Conservation (phyloP, 352 stramenopile species). For the Thraustotheca clavata region DNA sequence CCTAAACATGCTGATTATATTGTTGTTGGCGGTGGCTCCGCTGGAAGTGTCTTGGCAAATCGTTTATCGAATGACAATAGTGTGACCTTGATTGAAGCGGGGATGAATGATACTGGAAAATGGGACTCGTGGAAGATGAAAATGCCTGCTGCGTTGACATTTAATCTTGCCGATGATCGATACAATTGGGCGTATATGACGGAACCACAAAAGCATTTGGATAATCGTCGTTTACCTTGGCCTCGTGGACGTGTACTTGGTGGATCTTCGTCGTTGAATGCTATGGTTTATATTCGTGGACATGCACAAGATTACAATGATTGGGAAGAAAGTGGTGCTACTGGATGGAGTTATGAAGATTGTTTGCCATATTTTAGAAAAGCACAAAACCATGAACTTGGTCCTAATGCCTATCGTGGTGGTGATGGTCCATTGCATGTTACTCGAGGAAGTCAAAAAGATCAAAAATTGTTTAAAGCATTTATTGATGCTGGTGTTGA, state of each 20-base stretch:
- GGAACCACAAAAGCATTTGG: conserved; percentile 73
- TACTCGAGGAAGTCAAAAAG: conserved; percentile 63
- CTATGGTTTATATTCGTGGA: conserved; percentile 87
- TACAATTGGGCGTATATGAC: conserved; percentile 88
- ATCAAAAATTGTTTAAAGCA: conserved; percentile 81
- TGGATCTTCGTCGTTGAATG: conserved; percentile 83
- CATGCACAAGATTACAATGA: conserved; percentile 85
- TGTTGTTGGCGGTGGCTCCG: conserved; percentile 85
- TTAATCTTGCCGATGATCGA: conserved; percentile 70
- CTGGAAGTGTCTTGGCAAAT: conserved; percentile 87
- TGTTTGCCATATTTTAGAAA: conserved; percentile 86
- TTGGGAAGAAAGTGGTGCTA: conserved; percentile 61
- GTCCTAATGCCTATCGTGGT: conserved; percentile 69
- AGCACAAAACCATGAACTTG: conserved; percentile 69
- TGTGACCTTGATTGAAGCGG: conserved; percentile 88
- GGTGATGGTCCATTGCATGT: conserved; percentile 75
- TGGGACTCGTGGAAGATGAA: conserved; percentile 89
- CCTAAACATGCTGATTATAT: conserved; percentile 71
- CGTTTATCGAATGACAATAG: conserved; percentile 80
- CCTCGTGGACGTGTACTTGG: conserved; percentile 81
- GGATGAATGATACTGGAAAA: conserved; percentile 63
- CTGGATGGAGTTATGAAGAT: conserved; percentile 81
- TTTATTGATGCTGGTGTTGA: conserved; percentile 83
- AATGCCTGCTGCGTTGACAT: conserved; percentile 82
- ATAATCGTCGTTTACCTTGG: conserved; percentile 73